Evolutionary conservation across 1,284 basidiomycete genomes (phyloP), one percentile per base, ranked within the genome.

Genomic region (Rhizoctonia solani): DNA sequence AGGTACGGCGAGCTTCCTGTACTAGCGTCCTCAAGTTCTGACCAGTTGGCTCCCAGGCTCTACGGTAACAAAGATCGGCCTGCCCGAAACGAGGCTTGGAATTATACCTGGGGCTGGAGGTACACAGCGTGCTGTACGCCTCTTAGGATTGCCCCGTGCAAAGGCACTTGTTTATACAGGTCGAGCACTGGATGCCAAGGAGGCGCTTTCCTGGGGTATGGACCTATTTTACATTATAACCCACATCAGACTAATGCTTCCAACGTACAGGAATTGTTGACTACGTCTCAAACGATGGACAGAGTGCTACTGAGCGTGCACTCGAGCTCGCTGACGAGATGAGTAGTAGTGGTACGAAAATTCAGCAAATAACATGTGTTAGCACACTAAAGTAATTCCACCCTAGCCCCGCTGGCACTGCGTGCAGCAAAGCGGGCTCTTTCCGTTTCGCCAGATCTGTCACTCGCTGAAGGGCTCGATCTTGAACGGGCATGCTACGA

Each of bases 91-190:
- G 2, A 84, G 87, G 63, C 82, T 96, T 21, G 95, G 93, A 4
- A 97, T 98, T 71, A 97, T 98, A 67, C 95, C 95, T 13, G 95
- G 95, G 54, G 94, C 93, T n/a, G 93, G 94, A 1, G 94, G 94
- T 1, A 98, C 95, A 0, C 93, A 95, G 74, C 84, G 95, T 37
- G 83, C 91, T 19, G 87, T 92, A 1, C 85, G 92, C 47, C 78
- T 97, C 21, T 78, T 98, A 9, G 95, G 95, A 0, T 76, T 87
- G 21, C 82, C 92, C 44, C 89, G 86, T 75, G 89, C 95, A 4
- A 98, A 97, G 77, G 91, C 95, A 73, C 79, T 95, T 42, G 90
- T 95, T 67, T 94, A 89, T 75, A 92, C 90, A 1, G 89, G 88
- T 5, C 82, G 86, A 5, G 78, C 84, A 63, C 76, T 95, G 56